Evolutionary conservation across 345 rosid species (phyloP).

Genomic region (Diplotaxis tenuifolia): DNA sequence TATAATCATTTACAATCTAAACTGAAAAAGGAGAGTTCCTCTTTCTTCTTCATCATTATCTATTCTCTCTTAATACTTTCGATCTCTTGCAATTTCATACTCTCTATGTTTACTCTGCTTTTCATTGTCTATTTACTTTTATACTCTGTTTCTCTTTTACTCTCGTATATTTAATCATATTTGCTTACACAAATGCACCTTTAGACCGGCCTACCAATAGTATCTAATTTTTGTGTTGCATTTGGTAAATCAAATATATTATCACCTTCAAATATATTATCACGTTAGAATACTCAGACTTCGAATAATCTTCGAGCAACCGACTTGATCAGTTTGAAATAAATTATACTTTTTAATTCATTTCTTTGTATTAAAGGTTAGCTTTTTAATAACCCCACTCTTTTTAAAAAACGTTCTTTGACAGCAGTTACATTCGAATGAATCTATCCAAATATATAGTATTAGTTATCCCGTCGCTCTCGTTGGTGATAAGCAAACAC

Average conservation of each 20-base stretch:
- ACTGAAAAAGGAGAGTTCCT: too few species aligned
- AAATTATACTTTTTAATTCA: neutral
- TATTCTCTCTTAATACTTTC: too few species aligned
- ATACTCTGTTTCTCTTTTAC: too few species aligned
- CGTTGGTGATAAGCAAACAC: slow-evolving; percentile 19
- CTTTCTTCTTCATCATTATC: too few species aligned
- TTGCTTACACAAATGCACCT: too few species aligned
- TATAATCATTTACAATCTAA: too few species aligned
- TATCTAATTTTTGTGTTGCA: slow-evolving; percentile 26
- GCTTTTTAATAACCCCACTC: neutral
- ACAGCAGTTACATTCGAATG: slow-evolving; percentile 13
- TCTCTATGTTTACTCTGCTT: too few species aligned
- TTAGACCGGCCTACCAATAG: slow-evolving; percentile 37
- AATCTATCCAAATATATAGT: slow-evolving; percentile 1
- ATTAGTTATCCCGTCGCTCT: slow-evolving; percentile 26
- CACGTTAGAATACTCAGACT: neutral
- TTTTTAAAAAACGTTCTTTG: neutral
- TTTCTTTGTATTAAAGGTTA: slow-evolving; percentile 14
- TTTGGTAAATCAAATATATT: slow-evolving; percentile 26
- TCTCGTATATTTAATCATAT: too few species aligned
- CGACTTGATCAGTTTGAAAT: slow-evolving; percentile 5
- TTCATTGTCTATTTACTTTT: too few species aligned
- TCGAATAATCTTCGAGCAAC: neutral
- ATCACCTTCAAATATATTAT: neutral
- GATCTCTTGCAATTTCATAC: too few species aligned